phyloP scores from a whole-genome alignment of 1,284 basidiomycete genomes.

The Leccinum huronense region DNA sequence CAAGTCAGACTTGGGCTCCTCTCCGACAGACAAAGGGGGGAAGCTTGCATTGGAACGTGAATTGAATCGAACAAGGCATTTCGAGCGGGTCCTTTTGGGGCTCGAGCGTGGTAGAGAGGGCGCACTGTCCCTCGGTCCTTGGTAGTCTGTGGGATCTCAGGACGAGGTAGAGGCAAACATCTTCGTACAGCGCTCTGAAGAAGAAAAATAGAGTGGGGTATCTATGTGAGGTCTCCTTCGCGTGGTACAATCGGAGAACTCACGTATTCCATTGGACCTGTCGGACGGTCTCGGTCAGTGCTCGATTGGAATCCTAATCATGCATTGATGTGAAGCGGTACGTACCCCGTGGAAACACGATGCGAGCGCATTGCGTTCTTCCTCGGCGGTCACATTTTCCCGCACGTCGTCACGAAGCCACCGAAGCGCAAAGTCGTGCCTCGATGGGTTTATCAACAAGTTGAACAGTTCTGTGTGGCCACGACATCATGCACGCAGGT shows the following conservation, averaged over 20 bases:
- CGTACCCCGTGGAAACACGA: conserved; percentile 66
- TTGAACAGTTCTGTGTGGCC: conserved; percentile 68
- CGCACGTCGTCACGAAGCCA: conserved; percentile 84
- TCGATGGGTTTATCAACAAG: conserved; percentile 69
- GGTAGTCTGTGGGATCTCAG: conserved; percentile 65
- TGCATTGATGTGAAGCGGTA: not conserved
- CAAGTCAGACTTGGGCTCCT: not conserved
- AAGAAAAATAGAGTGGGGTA: not conserved
- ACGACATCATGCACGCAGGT: not conserved
- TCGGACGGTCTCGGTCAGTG: not conserved
- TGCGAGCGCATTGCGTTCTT: conserved; percentile 60
- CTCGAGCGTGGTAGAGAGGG: conserved; percentile 52
- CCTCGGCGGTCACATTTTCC: conserved; percentile 59
- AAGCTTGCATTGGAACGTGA: conserved; percentile 57
- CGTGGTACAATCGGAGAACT: not conserved
- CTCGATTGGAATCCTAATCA: not conserved
- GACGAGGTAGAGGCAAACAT: conserved; percentile 74
- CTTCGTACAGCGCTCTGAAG: conserved; percentile 66
- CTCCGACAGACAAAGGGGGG: not conserved
- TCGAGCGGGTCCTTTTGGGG: conserved; percentile 57
- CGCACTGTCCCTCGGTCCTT: conserved; percentile 60
- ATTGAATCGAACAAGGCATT: conserved; percentile 68
- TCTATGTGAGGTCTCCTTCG: not conserved
- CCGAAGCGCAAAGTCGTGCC: conserved; percentile 69
- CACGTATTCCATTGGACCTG: conserved; percentile 4